Base-by-base conservation (phyloP, 495 filamentous ascomycete species). In the Clavariopsis aquatica region DNA sequence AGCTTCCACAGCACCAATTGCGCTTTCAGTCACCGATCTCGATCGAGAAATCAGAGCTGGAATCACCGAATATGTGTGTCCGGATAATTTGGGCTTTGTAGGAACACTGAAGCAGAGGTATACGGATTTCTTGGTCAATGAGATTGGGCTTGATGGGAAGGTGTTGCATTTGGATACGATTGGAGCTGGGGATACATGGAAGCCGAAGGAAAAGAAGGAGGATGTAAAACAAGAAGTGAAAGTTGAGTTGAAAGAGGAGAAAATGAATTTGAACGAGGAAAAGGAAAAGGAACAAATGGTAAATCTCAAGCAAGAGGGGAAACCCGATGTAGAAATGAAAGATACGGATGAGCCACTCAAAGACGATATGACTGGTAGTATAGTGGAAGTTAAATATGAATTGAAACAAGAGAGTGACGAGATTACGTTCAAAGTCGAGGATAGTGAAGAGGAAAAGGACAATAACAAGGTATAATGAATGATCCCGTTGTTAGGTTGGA, bases 101-200 rank as follows among this genome's bases (percentile, higher is more conserved):
- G 75, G 75, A 24, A 64, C 70, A 1, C 52, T 76, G 38, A 78
- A 77, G 68, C 70, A 72, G 52, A 65, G 72, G 68, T 98, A 92
- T 76, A 96, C 93, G 15, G 94, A 98, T 73, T 98, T 98, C 75
- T 78, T 93, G 52, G 94, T 98, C 60, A 91, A 96, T 73, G 94
- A 98, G 77, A 94, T 98, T 66, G 75, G 82, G 15, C 87, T 86
- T 12, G 83, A 87, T 72, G 93, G 92, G 13, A 78, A 85, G 52
- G 93, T 96, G 2, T 70, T 93, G 46, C 92, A 96, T 75, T 81
- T 98, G 47, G 73, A 77, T 61, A 77, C 79, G 77, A 59, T 83
- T 49, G 73, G 75, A 23, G 61, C 74, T 22, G 71, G 51, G 66
- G 29, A 19, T n/a, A 38, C 23, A 56, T 49, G 65, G 29, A 27